These are phyloP conservation scores for Alternaria sp. DNA, from an alignment of 2,329 filamentous ascomycete genomes.

Conservation along the genomic window DNA sequence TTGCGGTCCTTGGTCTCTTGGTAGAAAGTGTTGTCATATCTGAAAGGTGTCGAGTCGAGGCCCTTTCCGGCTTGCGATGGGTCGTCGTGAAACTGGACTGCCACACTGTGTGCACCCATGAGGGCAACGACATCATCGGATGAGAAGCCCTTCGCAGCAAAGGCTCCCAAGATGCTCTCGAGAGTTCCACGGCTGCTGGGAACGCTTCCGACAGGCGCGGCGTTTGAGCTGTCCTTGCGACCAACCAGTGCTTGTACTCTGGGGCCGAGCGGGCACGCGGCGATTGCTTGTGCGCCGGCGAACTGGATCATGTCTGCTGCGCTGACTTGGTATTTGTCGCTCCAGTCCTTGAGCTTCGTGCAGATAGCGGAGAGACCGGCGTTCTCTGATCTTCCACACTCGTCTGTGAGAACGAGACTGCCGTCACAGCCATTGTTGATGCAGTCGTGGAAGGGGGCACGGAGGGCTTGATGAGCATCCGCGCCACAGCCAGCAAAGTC, in stretches of 20 bases:
- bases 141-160: constrained; percentile 37
- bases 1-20: constrained; percentile 33
- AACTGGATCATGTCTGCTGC: constrained; percentile 40
- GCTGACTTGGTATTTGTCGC: constrained; percentile 46
- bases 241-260: constrained; percentile 29
- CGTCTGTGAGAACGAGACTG: constrained; percentile 30
- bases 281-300: constrained; percentile 30
- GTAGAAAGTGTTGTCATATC: constrained; percentile 41
- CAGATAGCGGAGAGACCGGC: constrained; percentile 53
- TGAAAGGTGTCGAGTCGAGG: constrained; percentile 37
- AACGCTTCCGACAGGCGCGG: constrained; percentile 21
- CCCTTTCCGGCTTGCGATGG: constrained; percentile 27
- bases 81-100: constrained; percentile 35
- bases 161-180: constrained; percentile 26
- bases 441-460: constrained; percentile 38
- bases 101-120: constrained; percentile 40
- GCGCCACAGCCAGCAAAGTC: constrained; percentile 27
- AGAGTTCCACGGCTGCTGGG: constrained; percentile 23
- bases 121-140: constrained; percentile 42
- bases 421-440: constrained; percentile 38
- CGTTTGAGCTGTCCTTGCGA: constrained; percentile 22
- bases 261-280: constrained; percentile 31
- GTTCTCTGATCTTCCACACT: constrained; percentile 48
- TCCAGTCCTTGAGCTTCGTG: constrained; percentile 46
- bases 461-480: constrained; percentile 30